Base-by-base conservation (phyloP, 2,329 filamentous ascomycete species). In the Diaporthe amygdali region DNA sequence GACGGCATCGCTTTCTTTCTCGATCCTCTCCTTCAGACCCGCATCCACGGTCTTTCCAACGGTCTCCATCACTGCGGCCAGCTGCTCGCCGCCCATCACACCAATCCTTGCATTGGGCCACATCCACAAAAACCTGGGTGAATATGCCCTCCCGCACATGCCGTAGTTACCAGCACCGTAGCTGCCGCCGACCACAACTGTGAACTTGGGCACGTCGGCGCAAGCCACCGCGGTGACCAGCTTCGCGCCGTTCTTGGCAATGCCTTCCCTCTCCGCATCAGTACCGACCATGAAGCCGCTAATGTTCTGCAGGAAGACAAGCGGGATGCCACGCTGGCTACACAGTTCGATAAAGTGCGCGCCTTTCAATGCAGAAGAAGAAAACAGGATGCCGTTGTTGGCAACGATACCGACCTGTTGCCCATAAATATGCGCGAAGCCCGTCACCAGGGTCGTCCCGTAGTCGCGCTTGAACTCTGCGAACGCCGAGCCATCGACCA, bases 301-400 rank as follows among this genome's bases (percentile, higher is more conserved):
- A 79, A 99, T 98, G 82, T 99, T 98, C 81, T 99, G 96, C 25
- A 99, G 85, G 83, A 98, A 98, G 64, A 98, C 88, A 12, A 98
- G 86, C 1, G 96, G 96, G 70, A 98, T 93, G 68, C 94, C 91
- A 70, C 96, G 92, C 82, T 98, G 95, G 37, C 93, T 89, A 84
- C 96, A 98, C 5, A 99, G 90, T 82, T 99, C 94, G 77, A 98
- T 94, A 82, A 99, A 99, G 83, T 99, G 96, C 0, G 96, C 95
- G 44, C 95, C 96, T 83, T 99, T 99, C 73, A 97, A 88, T 10
- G 94, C 92, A 12, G 94, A 95, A 66, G 95, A 90, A 69, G 93
- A 94, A 85, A 98, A 97, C 8, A 99, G 87, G 76, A 98, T 97
- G 68, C 96, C 96, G 77, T 98, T 96, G 85, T 98, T 98, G 74